Base-by-base conservation (phyloP, 2,329 filamentous ascomycete genomes). In the Mycosphaerelloides madeirae region DNA sequence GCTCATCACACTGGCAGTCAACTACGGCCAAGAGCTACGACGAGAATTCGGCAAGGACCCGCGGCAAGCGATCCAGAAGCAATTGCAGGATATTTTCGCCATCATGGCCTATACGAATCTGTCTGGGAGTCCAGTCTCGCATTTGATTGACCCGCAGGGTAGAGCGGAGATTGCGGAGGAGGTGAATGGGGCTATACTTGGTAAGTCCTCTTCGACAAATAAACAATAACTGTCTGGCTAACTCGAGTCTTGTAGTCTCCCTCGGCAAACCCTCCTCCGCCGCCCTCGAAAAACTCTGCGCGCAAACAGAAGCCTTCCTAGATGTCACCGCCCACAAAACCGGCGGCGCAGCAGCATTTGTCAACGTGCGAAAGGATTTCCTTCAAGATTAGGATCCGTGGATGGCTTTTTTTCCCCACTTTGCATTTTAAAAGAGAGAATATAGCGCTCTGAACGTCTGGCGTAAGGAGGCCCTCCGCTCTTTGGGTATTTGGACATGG, bases 231-330 rank as follows among this genome's bases (percentile, higher is more conserved):
- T 12, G 45, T 29, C 20, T 44, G 49, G 56, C 60, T 68, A 56
- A 69, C 56, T 28, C 3, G 7, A 15, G 22, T 25, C 22, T 25
- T 25, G 22, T 57, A 96, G 91, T 88, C 32, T 94, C 87, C 1
- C 75, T 96, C 2, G 93, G 93, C 38, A 94, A 95, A 68, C 91
- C 88, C 0, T 89, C 87, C 3, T 82, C 84, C 3, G 87, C 93
- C 2, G 87, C 89, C 1, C 68, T 98, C 22, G 91, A 97, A 65
- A 84, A 81, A 48, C 66, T 96, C 5, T 89, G 86, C 61, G 85
- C 90, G 48, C 89, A 96, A 68, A 94, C 89, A 1, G 85, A 83
- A 52, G 86, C 87, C 1, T 72, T 97, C 12, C 77, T 97, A n/a
- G 84, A 89, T 47, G 85, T 91, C 44, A 74, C 95, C 12, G 79